Evolutionary conservation across 192 early-diverging fungal species (phyloP), one percentile per base, ranked within the genome.

Genomic region (Gryganskiella cystojenkinii): DNA sequence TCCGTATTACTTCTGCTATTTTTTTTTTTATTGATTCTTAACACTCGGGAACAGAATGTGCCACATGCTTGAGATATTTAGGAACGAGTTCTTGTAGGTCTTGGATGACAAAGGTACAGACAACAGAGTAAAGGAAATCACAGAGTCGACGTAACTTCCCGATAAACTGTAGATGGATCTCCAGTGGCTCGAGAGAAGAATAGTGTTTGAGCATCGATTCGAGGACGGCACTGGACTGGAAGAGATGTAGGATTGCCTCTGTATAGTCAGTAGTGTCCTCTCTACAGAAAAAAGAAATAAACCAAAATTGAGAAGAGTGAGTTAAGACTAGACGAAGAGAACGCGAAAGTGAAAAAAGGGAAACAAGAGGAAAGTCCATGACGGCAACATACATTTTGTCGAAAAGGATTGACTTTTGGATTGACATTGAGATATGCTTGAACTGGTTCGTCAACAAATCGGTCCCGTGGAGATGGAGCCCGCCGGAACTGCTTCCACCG

Each of bases 91-190:
- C 67, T 11, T 78, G 68, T 2, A 83, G 47, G 52, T 83, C 82
- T n/a, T 64, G 61, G 30, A 83, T 57, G 7, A 83, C 82, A 61
- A 83, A 83, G n/a, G 72, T 58, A 61, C 82, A 83, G 15, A 83
- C 54, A 3, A 80, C 78, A 57, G 72, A 56, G 49, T 75, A 61
- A 25, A 80, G 61, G 56, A 80, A 83, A 11, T 83, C 82, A 27
- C 78, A 58, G 27, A 83, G 63, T 51, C 70, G 69, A 2, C 62
- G 70, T 15, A 83, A 55, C 20, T 62, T 46, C 19, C 33, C 20
- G 0, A 80, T 3, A 57, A 80, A 78, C 56, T 80, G 73, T 34
- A 67, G 53, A 27, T 80, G 72, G 24, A 67, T 69, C 49, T 80
- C 67, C 24, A 58, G 49, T 3, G 72, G 72, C 1, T 59, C 37